Conservation (phyloP, 2,329 filamentous ascomycete species). For the Colletotrichum simmondsii region DNA sequence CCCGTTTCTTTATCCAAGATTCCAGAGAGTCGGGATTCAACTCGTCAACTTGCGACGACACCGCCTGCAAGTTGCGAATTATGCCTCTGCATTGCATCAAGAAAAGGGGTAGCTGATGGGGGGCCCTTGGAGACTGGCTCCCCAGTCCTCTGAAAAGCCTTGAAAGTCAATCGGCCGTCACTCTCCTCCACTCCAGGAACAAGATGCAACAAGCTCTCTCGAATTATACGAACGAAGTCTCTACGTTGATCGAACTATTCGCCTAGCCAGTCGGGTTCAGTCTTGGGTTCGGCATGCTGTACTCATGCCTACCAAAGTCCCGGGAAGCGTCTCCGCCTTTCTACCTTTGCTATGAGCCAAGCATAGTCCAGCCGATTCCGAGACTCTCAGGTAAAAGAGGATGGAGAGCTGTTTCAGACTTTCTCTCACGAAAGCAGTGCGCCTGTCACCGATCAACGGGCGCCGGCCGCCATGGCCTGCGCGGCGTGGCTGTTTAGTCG, state of each 20-base stretch:
- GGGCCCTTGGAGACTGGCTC: conserved; percentile 1
- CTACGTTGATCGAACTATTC: background rate
- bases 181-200: background rate
- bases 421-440: background rate
- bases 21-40: background rate
- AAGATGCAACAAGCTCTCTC: background rate
- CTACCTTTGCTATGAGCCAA: background rate
- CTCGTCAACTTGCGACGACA: background rate
- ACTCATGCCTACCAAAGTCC: background rate
- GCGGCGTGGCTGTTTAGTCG: background rate
- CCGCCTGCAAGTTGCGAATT: background rate
- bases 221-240: background rate
- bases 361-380: background rate
- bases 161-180: conserved; percentile 30
- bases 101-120: background rate
- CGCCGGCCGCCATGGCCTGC: conserved; percentile 3
- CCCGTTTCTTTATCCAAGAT: background rate
- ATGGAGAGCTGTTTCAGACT: conserved; percentile 13
- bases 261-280: background rate
- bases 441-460: background rate
- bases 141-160: conserved; percentile 9
- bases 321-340: background rate
- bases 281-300: background rate
- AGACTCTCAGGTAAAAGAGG: background rate
- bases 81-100: background rate